A percentile compares a stretch with the other conserved stretches of the same genome.
Evolutionary conservation across 495 filamentous ascomycete species (phyloP).

Genomic region (Neurospora terricola): DNA sequence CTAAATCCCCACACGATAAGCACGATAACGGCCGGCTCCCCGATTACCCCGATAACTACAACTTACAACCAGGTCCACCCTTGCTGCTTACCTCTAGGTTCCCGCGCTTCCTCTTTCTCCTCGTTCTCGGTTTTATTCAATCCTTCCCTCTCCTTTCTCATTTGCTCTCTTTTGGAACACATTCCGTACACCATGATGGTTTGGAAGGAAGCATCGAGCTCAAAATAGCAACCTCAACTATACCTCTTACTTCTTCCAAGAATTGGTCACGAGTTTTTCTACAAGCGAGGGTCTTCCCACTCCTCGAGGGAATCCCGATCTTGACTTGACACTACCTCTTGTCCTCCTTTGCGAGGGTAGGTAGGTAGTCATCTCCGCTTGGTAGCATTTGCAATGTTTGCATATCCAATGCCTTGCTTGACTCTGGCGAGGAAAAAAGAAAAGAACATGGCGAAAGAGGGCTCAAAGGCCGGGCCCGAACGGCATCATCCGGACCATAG

Average conservation of each 20-base stretch:
- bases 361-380: not conserved
- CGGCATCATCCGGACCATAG: not conserved
- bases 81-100: not conserved
- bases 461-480: not conserved
- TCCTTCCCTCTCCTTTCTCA: not conserved
- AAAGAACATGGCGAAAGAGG: not conserved
- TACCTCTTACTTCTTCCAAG: not conserved
- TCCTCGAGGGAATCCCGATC: not conserved
- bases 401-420: not conserved
- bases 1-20: not conserved
- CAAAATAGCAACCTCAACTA: not conserved
- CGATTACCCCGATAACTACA: not conserved
- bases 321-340: not conserved
- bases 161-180: not conserved
- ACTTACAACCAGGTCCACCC: not conserved
- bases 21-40: not conserved
- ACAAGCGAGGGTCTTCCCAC: not conserved
- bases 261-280: not conserved
- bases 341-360: not conserved
- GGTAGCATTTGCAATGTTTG: not conserved
- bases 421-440: not conserved
- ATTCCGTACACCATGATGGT: not conserved
- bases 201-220: not conserved
- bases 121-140: not conserved
- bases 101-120: not conserved